Evolutionary conservation across 139 green algal genomes (phyloP), one percentile per base, ranked within the genome.

Genomic region (Coccomyxa sp.): DNA sequence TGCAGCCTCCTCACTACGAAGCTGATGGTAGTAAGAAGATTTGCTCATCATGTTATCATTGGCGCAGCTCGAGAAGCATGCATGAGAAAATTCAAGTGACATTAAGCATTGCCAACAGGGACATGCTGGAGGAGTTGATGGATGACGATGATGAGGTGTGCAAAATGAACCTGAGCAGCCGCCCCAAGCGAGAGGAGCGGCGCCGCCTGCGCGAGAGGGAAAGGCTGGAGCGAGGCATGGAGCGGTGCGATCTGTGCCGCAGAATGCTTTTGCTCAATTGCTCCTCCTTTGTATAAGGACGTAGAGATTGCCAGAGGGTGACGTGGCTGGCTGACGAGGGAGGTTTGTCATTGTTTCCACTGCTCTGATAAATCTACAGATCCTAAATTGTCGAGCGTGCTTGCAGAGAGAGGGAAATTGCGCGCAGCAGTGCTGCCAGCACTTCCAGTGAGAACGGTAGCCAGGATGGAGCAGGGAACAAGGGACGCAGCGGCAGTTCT

Each of bases 71-170:
- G 7, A n/a, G n/a, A 51, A 51, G 38, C 38, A 51, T 51, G n/a
- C 38, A 51, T 51, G 38, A 7, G 38, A 51, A 51, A 51, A 7
- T 51, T 51, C 38, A 51, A 51, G 38, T 51, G 38, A 51, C 38
- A 51, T 11, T 51, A 51, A 51, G 38, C 38, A 51, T 51, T 51
- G 38, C 38, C 38, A 51, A 75, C 87, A 93, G 92, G 38, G 89
- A 96, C 82, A 85, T 97, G 91, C 87, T 98, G 77, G 92, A 97
- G 82, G 94, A 97, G 86, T 81, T 98, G 60, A 94, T 98, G 93
- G 95, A 98, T 75, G 95, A 98, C 84, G 94, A 98, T 87, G 95
- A 98, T 77, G 95, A 98, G 87, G 82, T 98, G 83, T 84, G 89
- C 15, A 92, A 98, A 83, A 87, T 98, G 60, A 98, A 98, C 88